Percentiles rank a stretch among this genome's conserved stretches.
Evolutionary conservation across 345 rosid species (phyloP).

Genomic region (Bruguiera parviflora): DNA sequence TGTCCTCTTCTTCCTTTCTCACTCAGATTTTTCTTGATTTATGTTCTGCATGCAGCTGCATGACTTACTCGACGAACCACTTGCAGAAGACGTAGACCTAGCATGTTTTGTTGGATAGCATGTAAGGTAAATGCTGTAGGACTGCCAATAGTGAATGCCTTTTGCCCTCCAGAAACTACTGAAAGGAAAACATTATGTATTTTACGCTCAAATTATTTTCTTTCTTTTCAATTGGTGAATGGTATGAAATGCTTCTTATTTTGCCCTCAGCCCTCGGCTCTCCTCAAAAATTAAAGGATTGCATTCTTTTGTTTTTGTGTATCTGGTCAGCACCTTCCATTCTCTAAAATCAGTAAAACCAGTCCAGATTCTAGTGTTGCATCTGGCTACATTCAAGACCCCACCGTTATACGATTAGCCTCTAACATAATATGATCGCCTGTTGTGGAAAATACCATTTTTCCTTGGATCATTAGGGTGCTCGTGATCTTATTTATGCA

Average conservation of each 20-base stretch:
- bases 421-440: too few relatives aligned
- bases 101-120: conserved; percentile 21
- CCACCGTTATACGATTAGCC: too few relatives aligned
- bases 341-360: background rate
- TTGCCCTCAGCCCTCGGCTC: background rate
- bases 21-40: background rate
- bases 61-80: conserved; percentile 20
- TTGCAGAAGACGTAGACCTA: conserved; percentile 26
- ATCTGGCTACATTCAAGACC: too few relatives aligned
- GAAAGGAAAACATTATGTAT: conserved; percentile 1
- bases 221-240: conserved; percentile 20
- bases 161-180: conserved; percentile 1
- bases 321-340: too few relatives aligned
- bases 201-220: background rate
- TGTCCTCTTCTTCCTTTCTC: background rate
- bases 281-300: background rate
- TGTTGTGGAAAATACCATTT: too few relatives aligned
- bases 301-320: conserved; percentile 1
- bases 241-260: conserved; percentile 6
- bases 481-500: too few relatives aligned
- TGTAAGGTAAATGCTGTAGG: conserved; percentile 36
- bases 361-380: too few relatives aligned
- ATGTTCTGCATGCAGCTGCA: conserved; percentile 19
- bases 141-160: conserved; percentile 21
- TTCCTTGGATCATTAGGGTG: too few relatives aligned